Base-by-base conservation (phyloP, 2,329 filamentous ascomycete genomes). In the Sporothrix protearum region DNA sequence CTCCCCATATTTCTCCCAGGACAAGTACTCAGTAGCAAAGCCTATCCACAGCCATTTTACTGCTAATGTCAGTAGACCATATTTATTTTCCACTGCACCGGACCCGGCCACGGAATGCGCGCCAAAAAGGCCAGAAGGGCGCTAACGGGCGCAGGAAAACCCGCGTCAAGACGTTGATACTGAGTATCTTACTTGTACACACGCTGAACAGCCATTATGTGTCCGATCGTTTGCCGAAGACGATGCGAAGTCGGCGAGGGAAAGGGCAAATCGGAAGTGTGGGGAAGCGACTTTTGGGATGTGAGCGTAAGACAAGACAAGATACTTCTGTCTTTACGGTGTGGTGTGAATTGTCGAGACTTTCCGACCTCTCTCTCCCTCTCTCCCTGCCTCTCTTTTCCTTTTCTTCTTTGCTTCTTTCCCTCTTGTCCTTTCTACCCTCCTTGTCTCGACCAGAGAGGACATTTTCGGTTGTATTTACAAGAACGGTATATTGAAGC, bases 161-260 rank as follows among this genome's bases (percentile, higher is more conserved):
- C 36, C 22, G 59, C 36, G 36, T 63, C 4, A 8, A 59, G 30
- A 7, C 55, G 2, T 39, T 22, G 19, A 45, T 25, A 64, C 36
- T 4, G 12, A 25, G n/a, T 10, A n/a, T n/a, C n/a, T n/a, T n/a
- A n/a, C n/a, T n/a, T n/a, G n/a, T n/a, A n/a, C n/a, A 22, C 8
- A 25, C 12, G 5, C 59, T 45, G n/a, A n/a, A 45, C 22, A 19
- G 36, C 36, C n/a, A 14, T 45, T 28, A 39, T 68, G 64, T 10
- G 51, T 59, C 63, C 33, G 28, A 61, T 25, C 33, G 36, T 61
- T 71, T 71, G 63, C 70, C 70, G 70, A 68, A 68, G 70, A 68
- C 33, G 22, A 42, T 63, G 64, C 71, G 71, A 71, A 33, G 25
- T 69, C 66, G 71, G 71, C 33, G 33, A 66, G 33, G 47, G 33